phyloP scores from a whole-genome alignment of 116 monocot genomes.

The Trichopus zeylanicus region DNA sequence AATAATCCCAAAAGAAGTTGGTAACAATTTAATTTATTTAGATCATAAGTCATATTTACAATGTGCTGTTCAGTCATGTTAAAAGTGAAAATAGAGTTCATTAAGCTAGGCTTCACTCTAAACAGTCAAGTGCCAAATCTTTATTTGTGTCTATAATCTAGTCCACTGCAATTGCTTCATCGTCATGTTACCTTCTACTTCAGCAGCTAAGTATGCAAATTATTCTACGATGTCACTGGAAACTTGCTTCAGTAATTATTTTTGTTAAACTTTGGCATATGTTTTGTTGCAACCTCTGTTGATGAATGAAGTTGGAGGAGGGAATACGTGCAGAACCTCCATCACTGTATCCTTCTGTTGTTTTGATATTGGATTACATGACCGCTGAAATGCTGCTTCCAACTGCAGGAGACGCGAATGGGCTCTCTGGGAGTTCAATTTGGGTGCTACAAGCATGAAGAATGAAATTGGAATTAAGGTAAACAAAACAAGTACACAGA shows the following conservation, averaged over 20 bases:
- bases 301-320: not conserved
- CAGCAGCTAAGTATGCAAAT: no score
- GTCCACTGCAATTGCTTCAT: not conserved
- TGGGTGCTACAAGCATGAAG: conserved; percentile 17
- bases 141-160: not conserved
- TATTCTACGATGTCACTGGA: no score
- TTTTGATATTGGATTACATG: conserved; percentile 5
- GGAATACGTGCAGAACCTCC: not conserved
- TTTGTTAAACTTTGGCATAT: not conserved
- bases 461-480: not conserved
- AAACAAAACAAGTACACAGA: not conserved
- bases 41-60: not conserved
- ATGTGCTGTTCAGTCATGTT: no score
- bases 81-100: no score
- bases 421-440: conserved; percentile 59
- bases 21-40: not conserved
- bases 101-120: not conserved
- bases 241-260: no score
- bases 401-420: conserved; percentile 41
- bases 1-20: not conserved
- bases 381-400: conserved; percentile 29
- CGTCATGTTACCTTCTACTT: not conserved
- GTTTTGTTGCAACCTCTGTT: not conserved
- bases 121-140: not conserved
- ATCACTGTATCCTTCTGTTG: not conserved